Base-by-base conservation (phyloP, 768 basidiomycete genomes). In the Termitomyces sp. region DNA sequence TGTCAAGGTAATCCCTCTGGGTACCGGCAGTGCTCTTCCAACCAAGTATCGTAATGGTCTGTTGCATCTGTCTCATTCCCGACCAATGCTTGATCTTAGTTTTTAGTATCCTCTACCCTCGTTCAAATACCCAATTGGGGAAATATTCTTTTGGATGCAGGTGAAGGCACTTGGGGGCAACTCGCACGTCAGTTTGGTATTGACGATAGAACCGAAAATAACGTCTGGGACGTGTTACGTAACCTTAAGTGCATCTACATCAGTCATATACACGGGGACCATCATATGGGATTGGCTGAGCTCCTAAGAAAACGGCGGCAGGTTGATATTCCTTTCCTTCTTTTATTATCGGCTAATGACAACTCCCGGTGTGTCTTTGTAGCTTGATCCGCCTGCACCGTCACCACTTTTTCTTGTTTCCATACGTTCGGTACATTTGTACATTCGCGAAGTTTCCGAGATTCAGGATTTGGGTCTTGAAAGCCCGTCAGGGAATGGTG, bases 81-180 rank as follows among this genome's bases (percentile, higher is more conserved):
- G 20, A 52, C 8, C 44, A 38, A 47, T 8, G 7, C 52, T 56
- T 1, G 11, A 43, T 33, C 24, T 2, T n/a, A n/a, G n/a, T n/a
- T 18, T 52, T 28, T 57, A 90, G 89, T 90, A 2, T 90, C 90
- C 16, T 79, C 86, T 0, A 94, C 89, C 0, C 77, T 95, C 5
- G 72, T 98, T 6, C 78, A 79, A 49, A 85, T 95, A 36, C 94
- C 95, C 0, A 71, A 74, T 0, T 76, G 77, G 55, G 91, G 92
- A 0, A 85, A 81, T 59, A 72, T 97, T 35, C 72, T 98, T n/a
- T 78, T 98, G 2, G 96, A 98, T 62, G 81, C 81, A 0, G 96
- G 96, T 0, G 96, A 98, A 72, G 94, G 94, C 0, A 94, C 94
- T 0, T 89, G 88, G 79, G 94, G 94, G 1, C 96, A 98, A 66